Base-by-base conservation (phyloP, 495 filamentous ascomycete genomes). In the Aspergillus nanangensis region DNA sequence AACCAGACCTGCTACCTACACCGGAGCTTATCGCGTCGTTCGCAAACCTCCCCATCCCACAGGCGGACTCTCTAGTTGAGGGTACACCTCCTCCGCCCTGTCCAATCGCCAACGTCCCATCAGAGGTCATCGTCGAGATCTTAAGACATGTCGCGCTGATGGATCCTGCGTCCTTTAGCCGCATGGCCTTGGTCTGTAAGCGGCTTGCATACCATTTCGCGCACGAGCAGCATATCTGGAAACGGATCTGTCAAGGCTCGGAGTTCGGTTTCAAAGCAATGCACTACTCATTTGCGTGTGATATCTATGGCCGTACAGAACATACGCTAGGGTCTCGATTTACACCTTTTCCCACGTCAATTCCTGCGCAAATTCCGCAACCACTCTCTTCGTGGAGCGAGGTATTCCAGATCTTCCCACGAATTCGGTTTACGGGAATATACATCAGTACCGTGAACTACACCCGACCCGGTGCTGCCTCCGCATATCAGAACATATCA, bases 381-480 rank as follows among this genome's bases (percentile, higher is more conserved):
- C 57, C 69, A 1, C 38, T 70, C n/a, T 62, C 62, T 17, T 66
- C 65, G 0, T 75, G 71, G 71, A 70, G 60, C 19, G 58, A 75
- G 36, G 88, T 96, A 70, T 93, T 96, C 66, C 85, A 86, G 13
- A 62, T 68, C 0, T 87, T 88, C 3, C 92, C 93, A 1, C 83
- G 93, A 24, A 77, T 98, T 45, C 89, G 93, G 21, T 98, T 93
- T 67, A 90, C 90, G 50, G 93, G 93, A 11, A 83, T 87, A 62
- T 98, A 98, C 70, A 98, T 98, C 66, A 84, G 79, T 63, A 97
- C 93, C 0, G 88, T 95, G 38, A 97, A 97, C 69, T 98, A 98
- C 65, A 81, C 86, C 24, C 86, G 93, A 2, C 69, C 88, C 2
- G 93, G 93, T 40, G 83, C 82, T 56, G 65, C 80, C 52, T 65